Base-by-base conservation (phyloP, 2,329 filamentous ascomycete genomes). In the Cadophora malorum region DNA sequence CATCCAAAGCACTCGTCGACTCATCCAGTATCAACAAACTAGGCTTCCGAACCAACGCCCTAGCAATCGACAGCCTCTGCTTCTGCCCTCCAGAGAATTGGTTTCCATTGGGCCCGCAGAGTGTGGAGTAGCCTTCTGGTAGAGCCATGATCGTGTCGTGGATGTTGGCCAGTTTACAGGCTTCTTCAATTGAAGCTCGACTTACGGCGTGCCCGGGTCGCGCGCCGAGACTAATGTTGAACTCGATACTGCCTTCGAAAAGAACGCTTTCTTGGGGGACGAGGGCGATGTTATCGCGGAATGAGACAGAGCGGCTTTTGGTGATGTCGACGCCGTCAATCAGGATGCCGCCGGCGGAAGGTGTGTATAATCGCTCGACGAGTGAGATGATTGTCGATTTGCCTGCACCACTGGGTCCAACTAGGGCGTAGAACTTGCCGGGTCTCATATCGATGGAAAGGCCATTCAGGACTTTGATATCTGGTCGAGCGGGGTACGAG, bases 21-120 rank as follows among this genome's bases (percentile, higher is more conserved):
- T 96, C 93, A 74, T 96, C 93, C 0, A 96, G 83, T 52, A 96
- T 86, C 28, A 96, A 79, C 1, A 96, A 82, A 49, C 88, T 85
- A 0, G 93, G 93, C 69, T 87, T 85, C 0, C 92, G 85, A 1
- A 93, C 84, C 1, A 96, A 81, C 0, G 92, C 92, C 16, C 93
- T 85, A 0, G 93, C 92, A 74, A 96, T 94, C 0, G 90, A 88
- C 7, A 96, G 79, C 0, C 92, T 85, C 78, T 96, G 93, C 16
- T 89, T 86, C 77, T 96, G 92, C 0, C 93, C 93, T 2, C 92
- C 92, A 0, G 91, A 94, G 5, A 96, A 80, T 25, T 90, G 85
- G 0, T 90, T 89, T 1, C 91, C 91, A 69, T 91, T 90, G 14
- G 91, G 90, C 8, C 94, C 85, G 31, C 89, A 83, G 69, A 86